Percentiles rank a stretch among this genome's conserved stretches.
Evolutionary conservation across 176 grass and related monocot species (phyloP).

Genomic region (Triticum dicoccoides): DNA sequence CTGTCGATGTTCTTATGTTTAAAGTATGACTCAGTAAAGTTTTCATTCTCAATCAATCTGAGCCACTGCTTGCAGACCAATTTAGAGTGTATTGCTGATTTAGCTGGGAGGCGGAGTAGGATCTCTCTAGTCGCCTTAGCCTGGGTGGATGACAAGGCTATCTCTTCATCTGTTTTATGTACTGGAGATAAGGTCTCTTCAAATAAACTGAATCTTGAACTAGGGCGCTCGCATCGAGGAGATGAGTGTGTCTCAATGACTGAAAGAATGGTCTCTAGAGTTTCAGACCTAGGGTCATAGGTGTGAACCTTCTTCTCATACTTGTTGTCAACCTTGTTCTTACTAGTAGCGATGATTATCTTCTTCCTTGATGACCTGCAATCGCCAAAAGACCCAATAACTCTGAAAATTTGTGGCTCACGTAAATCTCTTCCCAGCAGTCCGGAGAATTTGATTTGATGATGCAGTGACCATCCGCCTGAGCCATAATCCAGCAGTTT

Average conservation of each 20-base stretch:
- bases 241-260: not conserved
- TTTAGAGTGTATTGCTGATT: not conserved
- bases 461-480: not conserved
- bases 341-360: not conserved
- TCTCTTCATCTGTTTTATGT: not conserved
- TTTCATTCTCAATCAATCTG: not conserved
- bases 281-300: not conserved
- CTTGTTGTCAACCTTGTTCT: not conserved
- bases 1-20: not conserved
- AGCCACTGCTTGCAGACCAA: not conserved
- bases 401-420: not conserved
- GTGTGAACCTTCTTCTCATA: not conserved
- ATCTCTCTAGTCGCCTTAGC: not conserved
- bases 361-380: not conserved
- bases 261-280: not conserved
- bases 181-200: not conserved
- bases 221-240: not conserved
- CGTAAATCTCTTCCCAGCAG: not conserved
- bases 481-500: not conserved
- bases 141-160: not conserved
- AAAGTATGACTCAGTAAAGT: not conserved
- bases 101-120: not conserved
- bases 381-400: not conserved
- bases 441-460: not conserved
- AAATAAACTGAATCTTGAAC: not conserved